Evolutionary conservation across 2,329 filamentous ascomycete genomes (phyloP).

Genomic region (Lasiodiplodia theobromae): DNA sequence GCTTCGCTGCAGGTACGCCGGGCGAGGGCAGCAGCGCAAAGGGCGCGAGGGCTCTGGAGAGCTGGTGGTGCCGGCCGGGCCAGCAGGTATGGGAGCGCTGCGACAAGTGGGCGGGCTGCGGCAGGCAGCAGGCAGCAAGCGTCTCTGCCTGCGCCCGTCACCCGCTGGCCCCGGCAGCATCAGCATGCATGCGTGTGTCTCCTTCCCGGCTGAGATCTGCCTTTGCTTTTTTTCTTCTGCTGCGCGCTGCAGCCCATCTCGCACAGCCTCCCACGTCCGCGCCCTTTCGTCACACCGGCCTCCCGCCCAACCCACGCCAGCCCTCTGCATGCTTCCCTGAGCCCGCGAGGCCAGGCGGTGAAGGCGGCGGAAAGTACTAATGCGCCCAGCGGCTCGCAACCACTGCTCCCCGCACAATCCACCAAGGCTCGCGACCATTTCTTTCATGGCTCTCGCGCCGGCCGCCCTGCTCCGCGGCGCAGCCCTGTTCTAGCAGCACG

Average conservation of each 20-base stretch:
- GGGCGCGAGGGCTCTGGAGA: not conserved
- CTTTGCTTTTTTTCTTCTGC: constrained; percentile 1
- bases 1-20: constrained; percentile 24
- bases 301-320: constrained; percentile 2
- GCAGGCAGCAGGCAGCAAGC: constrained; percentile 14
- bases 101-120: not conserved
- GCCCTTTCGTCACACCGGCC: constrained; percentile 23
- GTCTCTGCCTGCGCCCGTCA: not conserved
- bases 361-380: constrained; percentile 19
- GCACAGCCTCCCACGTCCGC: constrained; percentile 13
- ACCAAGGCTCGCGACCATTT: constrained; percentile 1
- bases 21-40: not conserved
- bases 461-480: too few relatives aligned
- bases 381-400: not conserved
- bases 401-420: constrained; percentile 14
- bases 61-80: not conserved
- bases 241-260: constrained; percentile 20
- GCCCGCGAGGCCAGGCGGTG: constrained; percentile 20
- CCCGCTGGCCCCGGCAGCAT: constrained; percentile 3
- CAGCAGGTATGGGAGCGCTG: constrained; percentile 9
- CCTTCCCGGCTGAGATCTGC: constrained; percentile 20
- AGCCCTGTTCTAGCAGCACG: not conserved
- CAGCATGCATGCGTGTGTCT: constrained; percentile 24
- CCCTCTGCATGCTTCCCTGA: constrained; percentile 5
- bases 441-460: constrained; percentile 15